phyloP scores from a whole-genome alignment of 129 eudicot genomes.

The Arctium minus region DNA sequence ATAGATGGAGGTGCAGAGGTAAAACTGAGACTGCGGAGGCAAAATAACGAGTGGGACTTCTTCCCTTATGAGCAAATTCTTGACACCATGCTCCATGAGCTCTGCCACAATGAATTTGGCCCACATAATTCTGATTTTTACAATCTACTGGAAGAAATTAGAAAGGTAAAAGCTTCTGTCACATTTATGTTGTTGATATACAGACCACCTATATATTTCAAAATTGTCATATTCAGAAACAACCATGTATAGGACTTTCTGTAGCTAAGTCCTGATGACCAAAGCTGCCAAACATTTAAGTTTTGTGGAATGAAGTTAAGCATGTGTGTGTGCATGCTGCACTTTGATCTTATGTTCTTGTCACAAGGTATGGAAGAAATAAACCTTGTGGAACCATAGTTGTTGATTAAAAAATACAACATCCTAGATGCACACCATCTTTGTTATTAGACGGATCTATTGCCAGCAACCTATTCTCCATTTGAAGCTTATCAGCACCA shows the following conservation, averaged over 20 bases:
- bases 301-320: background rate
- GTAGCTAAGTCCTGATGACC: background rate
- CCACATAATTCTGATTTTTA: constrained; percentile 86
- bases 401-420: background rate
- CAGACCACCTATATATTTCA: background rate
- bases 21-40: constrained; percentile 66
- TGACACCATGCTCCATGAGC: constrained; percentile 94
- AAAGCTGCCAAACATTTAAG: background rate
- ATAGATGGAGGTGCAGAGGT: constrained; percentile 76
- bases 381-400: background rate
- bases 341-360: background rate
- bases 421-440: background rate
- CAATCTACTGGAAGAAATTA: constrained; percentile 73
- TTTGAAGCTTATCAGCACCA: background rate
- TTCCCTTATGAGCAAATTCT: constrained; percentile 70
- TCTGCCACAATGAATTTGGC: constrained; percentile 83
- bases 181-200: background rate
- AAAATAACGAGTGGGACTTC: constrained; percentile 71
- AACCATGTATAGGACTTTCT: background rate
- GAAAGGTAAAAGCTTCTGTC: constrained; percentile 47
- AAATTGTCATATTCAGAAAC: background rate
- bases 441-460: background rate
- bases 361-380: background rate
- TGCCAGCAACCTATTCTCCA: background rate
- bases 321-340: background rate